These are phyloP conservation scores for Mycena polygramma DNA, from an alignment of 768 basidiomycete species.

Conservation along the genomic window DNA sequence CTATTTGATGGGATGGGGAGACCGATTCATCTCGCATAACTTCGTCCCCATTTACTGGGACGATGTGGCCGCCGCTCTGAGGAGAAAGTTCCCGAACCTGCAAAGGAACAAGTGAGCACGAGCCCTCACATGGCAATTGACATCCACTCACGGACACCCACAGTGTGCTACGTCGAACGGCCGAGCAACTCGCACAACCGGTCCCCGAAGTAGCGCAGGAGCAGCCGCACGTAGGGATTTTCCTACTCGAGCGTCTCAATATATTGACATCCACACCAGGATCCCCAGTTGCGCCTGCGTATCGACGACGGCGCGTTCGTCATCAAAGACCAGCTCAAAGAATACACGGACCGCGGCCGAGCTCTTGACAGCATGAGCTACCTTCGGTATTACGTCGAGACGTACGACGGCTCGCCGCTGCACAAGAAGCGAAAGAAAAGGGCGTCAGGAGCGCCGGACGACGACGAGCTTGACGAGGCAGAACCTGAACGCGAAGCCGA, in stretches of 20 bases:
- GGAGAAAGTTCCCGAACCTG: constrained; percentile 5
- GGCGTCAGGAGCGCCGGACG: no score
- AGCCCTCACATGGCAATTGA: no score
- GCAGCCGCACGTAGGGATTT: no score
- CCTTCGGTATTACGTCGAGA: constrained; percentile 46
- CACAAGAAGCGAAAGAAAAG: no score
- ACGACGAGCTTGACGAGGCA: no score
- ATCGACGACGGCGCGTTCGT: not conserved
- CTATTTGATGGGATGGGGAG: constrained; percentile 60
- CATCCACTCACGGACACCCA: not conserved
- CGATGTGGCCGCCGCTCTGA: constrained; percentile 26
- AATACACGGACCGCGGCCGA: constrained; percentile 44
- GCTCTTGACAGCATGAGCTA: constrained; percentile 37
- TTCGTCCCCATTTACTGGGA: constrained; percentile 54
- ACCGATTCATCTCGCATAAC: constrained; percentile 51
- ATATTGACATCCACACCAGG: no score
- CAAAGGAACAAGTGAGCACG: no score
- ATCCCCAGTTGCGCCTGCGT: no score
- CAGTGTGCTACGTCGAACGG: not conserved
- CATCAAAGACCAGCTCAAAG: constrained; percentile 41
- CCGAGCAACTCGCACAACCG: not conserved
- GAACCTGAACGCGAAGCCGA: no score
- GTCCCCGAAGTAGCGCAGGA: not conserved
- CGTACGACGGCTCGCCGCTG: constrained; percentile 43
- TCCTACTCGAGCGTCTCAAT: no score